Base-by-base conservation (phyloP, 192 early-diverging fungal genomes). In the Coemansia sp. region DNA sequence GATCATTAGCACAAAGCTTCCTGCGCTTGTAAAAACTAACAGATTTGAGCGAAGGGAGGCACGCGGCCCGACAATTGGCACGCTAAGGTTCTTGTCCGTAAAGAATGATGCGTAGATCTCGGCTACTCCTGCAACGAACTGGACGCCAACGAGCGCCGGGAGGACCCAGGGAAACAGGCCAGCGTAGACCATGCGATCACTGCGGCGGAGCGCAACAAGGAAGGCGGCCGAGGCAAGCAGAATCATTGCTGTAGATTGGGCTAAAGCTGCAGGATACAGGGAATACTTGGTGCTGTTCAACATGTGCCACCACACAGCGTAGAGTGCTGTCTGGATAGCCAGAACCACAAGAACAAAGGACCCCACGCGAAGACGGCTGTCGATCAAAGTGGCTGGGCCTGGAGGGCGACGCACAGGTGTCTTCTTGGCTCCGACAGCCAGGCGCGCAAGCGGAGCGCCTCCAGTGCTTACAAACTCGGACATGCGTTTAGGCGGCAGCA, bases 41-140 rank as follows among this genome's bases (percentile, higher is more conserved):
- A 48, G 17, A 36, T 60, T 62, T 3, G 69, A 60, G 48, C 63
- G 49, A 8, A 33, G 5, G 15, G 69, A 60, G 23, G 69, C 62
- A 2, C 15, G 20, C 2, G 20, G 23, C 3, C 62, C 62, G 14
- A 55, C 22, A 1, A 64, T 57, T 9, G 62, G 59, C 38, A 58
- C 69, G 13, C 43, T 8, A 8, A 25, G 33, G 14, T 57, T 54
- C 42, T 41, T 25, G n/a, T 62, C 55, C 9, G 69, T 70, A 29
- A 70, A 70, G 55, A 70, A 70, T 14, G 62, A 3, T 29, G 29
- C 29, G 29, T 29, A 29, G 1, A 29, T 29, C 3, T 29, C 29
- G 29, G 29, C 29, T 29, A 38, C 13, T 17, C 62, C 34, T 13
- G 64, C 19, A 0, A 49, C 22, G 36, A 59, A 20, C 25, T 64